A percentile compares a stretch with the other conserved stretches of the same genome.
Evolutionary conservation across 1,139 yeast species (phyloP).

Genomic region (Kodamaea anthophila): DNA sequence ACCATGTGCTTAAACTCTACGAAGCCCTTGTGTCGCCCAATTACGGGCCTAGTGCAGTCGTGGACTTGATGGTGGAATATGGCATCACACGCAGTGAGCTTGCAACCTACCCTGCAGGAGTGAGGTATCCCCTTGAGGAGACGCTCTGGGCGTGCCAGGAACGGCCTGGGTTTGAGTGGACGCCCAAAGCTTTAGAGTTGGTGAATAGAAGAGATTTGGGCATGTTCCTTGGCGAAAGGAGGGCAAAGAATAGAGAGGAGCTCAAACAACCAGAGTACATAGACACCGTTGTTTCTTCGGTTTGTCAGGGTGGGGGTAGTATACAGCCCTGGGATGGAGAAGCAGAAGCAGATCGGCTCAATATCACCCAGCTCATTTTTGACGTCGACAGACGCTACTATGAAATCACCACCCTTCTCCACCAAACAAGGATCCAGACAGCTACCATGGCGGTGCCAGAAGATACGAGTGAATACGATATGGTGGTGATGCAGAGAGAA

Average conservation of each 20-base stretch:
- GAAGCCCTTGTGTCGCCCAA: slow-evolving; percentile 55
- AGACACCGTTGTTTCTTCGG: too few relatives aligned
- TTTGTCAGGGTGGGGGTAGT: slow-evolving; percentile 40
- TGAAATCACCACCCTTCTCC: slow-evolving; percentile 67
- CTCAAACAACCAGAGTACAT: slow-evolving; percentile 9
- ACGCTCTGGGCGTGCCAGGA: slow-evolving; percentile 54
- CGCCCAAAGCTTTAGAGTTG: slow-evolving; percentile 45
- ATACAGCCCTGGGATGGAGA: slow-evolving; percentile 60
- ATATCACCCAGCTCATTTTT: slow-evolving; percentile 66
- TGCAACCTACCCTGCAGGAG: slow-evolving; percentile 71
- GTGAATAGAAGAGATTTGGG: slow-evolving; percentile 65
- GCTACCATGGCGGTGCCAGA: slow-evolving; percentile 30
- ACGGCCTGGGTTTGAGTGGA: slow-evolving; percentile 46
- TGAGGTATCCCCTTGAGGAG: slow-evolving; percentile 59
- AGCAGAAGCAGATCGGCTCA: slow-evolving; percentile 59
- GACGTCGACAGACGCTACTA: slow-evolving; percentile 73
- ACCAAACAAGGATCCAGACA: slow-evolving; percentile 61
- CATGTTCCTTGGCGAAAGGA: slow-evolving; percentile 17
- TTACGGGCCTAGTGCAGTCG: slow-evolving; percentile 46
- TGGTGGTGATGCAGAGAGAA: slow-evolving; percentile 52
- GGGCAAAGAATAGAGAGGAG: slow-evolving; percentile 5
- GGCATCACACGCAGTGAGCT: slow-evolving; percentile 47
- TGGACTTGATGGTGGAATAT: slow-evolving; percentile 53
- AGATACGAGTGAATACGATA: slow-evolving; percentile 48
- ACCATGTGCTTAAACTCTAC: slow-evolving; percentile 50